Evolutionary conservation across 139 green algal genomes (phyloP).

Genomic region (Nannochloris sp.): DNA sequence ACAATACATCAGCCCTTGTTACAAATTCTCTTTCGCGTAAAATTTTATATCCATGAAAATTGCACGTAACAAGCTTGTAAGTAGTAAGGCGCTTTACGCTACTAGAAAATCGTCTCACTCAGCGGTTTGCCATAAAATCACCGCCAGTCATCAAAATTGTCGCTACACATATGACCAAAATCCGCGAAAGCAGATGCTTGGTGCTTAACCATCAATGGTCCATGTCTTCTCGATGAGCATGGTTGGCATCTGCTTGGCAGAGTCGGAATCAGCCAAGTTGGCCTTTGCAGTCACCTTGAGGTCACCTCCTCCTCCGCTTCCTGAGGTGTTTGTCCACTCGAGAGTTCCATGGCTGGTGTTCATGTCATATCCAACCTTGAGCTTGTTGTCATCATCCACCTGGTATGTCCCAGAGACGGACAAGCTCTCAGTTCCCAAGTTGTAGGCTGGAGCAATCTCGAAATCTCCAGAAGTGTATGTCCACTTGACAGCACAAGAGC

Average conservation of each 20-base stretch:
- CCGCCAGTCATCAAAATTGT: not conserved
- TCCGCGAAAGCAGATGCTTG: not conserved
- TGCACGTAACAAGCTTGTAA: no score
- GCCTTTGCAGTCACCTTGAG: constrained; percentile 14
- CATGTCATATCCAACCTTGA: constrained; percentile 19
- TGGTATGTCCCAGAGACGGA: constrained; percentile 7
- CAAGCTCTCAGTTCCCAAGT: constrained; percentile 24
- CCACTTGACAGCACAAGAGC: constrained; percentile 11
- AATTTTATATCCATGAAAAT: no score
- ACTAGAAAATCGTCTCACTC: no score
- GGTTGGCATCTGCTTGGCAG: constrained; percentile 26
- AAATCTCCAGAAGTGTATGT: constrained; percentile 15
- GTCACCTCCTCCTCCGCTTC: constrained; percentile 19
- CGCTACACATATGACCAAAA: not conserved
- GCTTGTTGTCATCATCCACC: constrained; percentile 25
- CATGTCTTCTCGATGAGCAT: constrained; percentile 21
- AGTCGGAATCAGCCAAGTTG: constrained; percentile 18
- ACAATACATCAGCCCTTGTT: no score
- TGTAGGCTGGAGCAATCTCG: constrained; percentile 20
- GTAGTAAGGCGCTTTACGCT: no score
- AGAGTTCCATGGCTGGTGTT: constrained; percentile 10
- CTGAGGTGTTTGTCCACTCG: constrained; percentile 21
- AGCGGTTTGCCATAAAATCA: not conserved
- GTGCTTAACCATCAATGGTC: constrained; percentile 14
- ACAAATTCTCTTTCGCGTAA: no score